A percentile compares a stretch with the other conserved stretches of the same genome.
These are phyloP conservation scores for Oxyria digyna DNA, from an alignment of 148 eudicot genomes.

Conservation along the genomic window DNA sequence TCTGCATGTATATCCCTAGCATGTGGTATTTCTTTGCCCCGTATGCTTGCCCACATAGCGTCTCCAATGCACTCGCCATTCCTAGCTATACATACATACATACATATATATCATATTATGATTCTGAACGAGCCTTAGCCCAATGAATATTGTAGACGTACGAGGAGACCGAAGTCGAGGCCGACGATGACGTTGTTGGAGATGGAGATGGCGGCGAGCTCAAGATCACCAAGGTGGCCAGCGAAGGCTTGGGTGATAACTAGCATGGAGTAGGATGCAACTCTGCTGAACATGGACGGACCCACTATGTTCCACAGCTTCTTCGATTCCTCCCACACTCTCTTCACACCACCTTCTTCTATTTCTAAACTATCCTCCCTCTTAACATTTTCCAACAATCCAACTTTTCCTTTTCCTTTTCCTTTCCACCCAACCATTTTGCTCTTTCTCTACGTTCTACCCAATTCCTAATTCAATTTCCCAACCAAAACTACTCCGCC, in stretches of 20 bases:
- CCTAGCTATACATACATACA: constrained; percentile 47
- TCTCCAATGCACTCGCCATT: constrained; percentile 54
- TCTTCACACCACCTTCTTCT: neutral
- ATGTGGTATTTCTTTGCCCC: constrained; percentile 49
- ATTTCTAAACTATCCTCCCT: neutral
- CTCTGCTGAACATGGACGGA: constrained; percentile 36
- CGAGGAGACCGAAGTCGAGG: constrained; percentile 44
- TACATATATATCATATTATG: too few species aligned
- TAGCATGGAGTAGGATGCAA: constrained; percentile 33
- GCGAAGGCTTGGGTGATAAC: constrained; percentile 45
- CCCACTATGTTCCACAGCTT: constrained; percentile 50
- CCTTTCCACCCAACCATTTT: neutral
- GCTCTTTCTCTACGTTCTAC: neutral
- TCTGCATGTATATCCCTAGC: constrained; percentile 46
- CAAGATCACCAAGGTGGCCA: constrained; percentile 52
- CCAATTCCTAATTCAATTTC: too few species aligned
- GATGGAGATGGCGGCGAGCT: constrained; percentile 50
- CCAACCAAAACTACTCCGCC: neutral
- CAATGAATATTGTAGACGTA: too few species aligned
- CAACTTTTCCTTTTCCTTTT: neutral
- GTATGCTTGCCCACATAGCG: constrained; percentile 28
- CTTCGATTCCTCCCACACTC: constrained; percentile 40
- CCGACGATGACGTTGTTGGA: constrained; percentile 38
- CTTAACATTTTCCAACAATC: neutral
- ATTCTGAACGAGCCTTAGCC: too few species aligned